These are phyloP conservation scores for Fusarium sp. DNA, from an alignment of 2,329 filamentous ascomycete species.

Conservation along the genomic window DNA sequence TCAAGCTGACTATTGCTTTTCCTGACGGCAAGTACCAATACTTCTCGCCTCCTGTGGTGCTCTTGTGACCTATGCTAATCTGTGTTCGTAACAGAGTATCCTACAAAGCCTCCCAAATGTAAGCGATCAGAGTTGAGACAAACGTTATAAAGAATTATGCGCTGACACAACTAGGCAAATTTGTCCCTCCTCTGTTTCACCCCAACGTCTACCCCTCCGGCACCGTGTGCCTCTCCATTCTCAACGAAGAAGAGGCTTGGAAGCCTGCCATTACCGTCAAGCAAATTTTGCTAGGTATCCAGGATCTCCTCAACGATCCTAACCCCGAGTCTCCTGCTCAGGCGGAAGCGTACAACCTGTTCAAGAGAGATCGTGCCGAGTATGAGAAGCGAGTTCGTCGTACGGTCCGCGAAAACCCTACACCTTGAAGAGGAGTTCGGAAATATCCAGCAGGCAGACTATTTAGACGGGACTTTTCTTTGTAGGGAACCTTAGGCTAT, in stretches of 20 bases:
- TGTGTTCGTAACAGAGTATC: constrained; percentile 77
- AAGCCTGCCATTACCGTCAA: constrained; percentile 99
- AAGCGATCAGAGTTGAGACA: constrained; percentile 55
- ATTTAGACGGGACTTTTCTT: constrained; percentile 36
- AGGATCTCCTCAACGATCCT: constrained; percentile 94
- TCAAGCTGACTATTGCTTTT: constrained; percentile 93
- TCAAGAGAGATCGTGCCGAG: constrained; percentile 87
- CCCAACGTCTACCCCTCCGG: constrained; percentile 99
- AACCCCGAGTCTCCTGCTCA: constrained; percentile 98
- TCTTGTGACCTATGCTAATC: constrained; percentile 27
- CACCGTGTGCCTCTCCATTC: constrained; percentile 94
- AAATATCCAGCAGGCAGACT: constrained; percentile 13
- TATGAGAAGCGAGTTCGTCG: constrained; percentile 91
- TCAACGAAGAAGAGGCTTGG: constrained; percentile 99
- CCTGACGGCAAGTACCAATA: constrained; percentile 79
- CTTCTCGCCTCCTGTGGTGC: neutral
- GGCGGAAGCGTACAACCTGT: constrained; percentile 96
- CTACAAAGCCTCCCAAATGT: constrained; percentile 99
- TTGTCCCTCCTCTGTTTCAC: constrained; percentile 94
- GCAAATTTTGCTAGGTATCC: constrained; percentile 95
- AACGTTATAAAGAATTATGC: neutral
- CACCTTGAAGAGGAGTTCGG: constrained; percentile 64
- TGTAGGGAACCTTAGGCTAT: constrained; percentile 43
- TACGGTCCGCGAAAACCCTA: constrained; percentile 90
- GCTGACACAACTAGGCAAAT: constrained; percentile 78